These are phyloP conservation scores for Zopfochytrium polystomum DNA, from an alignment of 371 early-diverging fungal genomes.

Conservation along the genomic window DNA sequence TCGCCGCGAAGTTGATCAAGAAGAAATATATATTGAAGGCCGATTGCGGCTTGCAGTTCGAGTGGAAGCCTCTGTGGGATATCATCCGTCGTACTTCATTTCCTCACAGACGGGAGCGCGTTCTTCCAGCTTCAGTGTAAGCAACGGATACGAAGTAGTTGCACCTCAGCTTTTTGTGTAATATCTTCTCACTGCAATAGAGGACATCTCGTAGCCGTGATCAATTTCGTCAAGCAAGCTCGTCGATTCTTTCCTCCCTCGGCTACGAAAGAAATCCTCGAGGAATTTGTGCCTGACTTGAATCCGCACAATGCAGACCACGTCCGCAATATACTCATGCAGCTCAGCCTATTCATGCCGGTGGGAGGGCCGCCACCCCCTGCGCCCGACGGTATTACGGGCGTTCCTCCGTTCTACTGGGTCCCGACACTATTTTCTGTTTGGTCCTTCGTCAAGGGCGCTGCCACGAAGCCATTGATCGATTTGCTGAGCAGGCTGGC, in stretches of 20 bases:
- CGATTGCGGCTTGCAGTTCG: slow-evolving; percentile 56
- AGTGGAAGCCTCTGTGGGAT: slow-evolving; percentile 75
- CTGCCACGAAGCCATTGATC: slow-evolving; percentile 60
- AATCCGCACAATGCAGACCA: slow-evolving; percentile 56
- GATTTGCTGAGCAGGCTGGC: slow-evolving; percentile 69
- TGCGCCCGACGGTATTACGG: slow-evolving; percentile 25
- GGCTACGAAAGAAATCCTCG: slow-evolving; percentile 67
- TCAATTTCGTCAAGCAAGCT: background rate
- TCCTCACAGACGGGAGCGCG: slow-evolving; percentile 63
- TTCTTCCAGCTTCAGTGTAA: slow-evolving; percentile 57
- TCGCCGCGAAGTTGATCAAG: slow-evolving; percentile 30
- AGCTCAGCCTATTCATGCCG: slow-evolving; percentile 62
- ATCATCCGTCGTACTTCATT: slow-evolving; percentile 53
- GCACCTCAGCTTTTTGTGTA: slow-evolving; percentile 1
- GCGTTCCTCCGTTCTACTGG: slow-evolving; percentile 57
- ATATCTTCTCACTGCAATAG: background rate
- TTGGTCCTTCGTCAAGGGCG: slow-evolving; percentile 67
- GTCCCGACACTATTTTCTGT: slow-evolving; percentile 75
- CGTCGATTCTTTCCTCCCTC: slow-evolving; percentile 59
- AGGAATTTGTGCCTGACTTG: slow-evolving; percentile 66
- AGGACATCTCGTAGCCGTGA: background rate
- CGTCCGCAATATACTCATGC: slow-evolving; percentile 56
- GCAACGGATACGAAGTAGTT: slow-evolving; percentile 12
- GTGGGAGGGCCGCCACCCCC: slow-evolving; percentile 41
- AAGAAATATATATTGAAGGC: slow-evolving; percentile 51